A percentile compares a stretch with the other conserved stretches of the same genome.
Conservation (phyloP, 1,284 basidiomycete species). For the Sanghuangporus baumii region DNA sequence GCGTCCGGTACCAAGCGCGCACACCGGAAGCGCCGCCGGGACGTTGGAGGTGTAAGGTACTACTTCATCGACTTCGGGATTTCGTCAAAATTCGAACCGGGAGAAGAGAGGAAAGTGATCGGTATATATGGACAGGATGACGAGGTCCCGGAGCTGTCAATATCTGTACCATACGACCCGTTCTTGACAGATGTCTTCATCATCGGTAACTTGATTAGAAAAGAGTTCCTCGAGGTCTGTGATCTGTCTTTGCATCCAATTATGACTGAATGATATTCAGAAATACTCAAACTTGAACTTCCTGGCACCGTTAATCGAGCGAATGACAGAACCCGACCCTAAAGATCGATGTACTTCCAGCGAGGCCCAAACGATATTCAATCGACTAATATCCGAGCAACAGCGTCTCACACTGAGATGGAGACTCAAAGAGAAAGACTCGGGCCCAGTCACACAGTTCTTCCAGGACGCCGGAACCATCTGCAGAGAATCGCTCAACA, state of each 20-base stretch:
- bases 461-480: neutral
- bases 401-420: neutral
- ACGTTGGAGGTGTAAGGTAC: constrained; percentile 20
- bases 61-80: constrained; percentile 29
- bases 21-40: neutral
- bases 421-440: constrained; percentile 12
- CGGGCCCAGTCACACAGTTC: neutral
- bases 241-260: neutral
- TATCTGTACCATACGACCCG: neutral
- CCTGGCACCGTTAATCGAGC: constrained; percentile 19
- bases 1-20: neutral
- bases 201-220: constrained; percentile 3
- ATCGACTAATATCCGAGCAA: neutral
- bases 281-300: constrained; percentile 22
- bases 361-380: constrained; percentile 9
- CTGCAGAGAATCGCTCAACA: neutral
- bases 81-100: constrained; percentile 16
- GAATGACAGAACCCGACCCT: constrained; percentile 21
- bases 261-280: constrained; percentile 5
- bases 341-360: constrained; percentile 19
- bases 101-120: neutral
- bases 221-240: neutral
- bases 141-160: constrained; percentile 5
- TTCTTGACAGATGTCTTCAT: constrained; percentile 8
- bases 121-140: constrained; percentile 1